phyloP scores from a whole-genome alignment of 305 asterid genomes.

The Ilex paraguariensis region DNA sequence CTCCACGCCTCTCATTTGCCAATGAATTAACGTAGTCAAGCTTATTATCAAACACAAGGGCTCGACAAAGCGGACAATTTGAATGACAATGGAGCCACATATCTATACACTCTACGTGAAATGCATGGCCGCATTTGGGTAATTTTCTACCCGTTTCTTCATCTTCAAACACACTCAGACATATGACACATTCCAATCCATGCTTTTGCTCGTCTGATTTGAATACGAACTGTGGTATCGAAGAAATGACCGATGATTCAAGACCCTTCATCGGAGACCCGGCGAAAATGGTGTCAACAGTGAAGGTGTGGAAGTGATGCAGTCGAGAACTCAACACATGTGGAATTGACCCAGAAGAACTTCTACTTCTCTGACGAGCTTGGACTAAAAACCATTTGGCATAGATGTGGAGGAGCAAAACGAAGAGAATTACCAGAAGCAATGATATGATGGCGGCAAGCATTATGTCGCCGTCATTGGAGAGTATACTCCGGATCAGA shows the following conservation, averaged over 20 bases:
- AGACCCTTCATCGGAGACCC: conserved; percentile 33
- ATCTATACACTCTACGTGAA: conserved; percentile 50
- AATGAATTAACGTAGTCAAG: neutral
- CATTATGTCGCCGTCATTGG: conserved; percentile 34
- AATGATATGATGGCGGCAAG: conserved; percentile 40
- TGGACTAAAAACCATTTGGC: conserved; percentile 41
- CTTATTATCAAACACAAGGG: conserved; percentile 9
- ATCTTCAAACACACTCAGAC: conserved; percentile 37
- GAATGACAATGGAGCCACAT: conserved; percentile 53
- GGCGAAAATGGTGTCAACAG: conserved; percentile 9
- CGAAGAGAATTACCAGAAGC: conserved; percentile 37
- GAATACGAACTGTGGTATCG: conserved; percentile 32
- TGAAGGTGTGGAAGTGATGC: conserved; percentile 20
- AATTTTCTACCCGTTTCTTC: conserved; percentile 31
- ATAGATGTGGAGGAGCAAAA: conserved; percentile 37
- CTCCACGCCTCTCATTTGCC: neutral
- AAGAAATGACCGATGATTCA: conserved; percentile 28
- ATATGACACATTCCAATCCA: conserved; percentile 40
- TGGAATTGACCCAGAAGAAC: conserved; percentile 11
- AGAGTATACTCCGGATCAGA: conserved; percentile 13
- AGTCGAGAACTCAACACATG: conserved; percentile 17
- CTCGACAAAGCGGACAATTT: conserved; percentile 49
- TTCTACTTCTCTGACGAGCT: conserved; percentile 18
- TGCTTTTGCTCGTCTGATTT: conserved; percentile 8
- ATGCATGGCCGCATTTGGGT: conserved; percentile 32